phyloP scores from a whole-genome alignment of 768 basidiomycete genomes.

The Lactarius vividus region DNA sequence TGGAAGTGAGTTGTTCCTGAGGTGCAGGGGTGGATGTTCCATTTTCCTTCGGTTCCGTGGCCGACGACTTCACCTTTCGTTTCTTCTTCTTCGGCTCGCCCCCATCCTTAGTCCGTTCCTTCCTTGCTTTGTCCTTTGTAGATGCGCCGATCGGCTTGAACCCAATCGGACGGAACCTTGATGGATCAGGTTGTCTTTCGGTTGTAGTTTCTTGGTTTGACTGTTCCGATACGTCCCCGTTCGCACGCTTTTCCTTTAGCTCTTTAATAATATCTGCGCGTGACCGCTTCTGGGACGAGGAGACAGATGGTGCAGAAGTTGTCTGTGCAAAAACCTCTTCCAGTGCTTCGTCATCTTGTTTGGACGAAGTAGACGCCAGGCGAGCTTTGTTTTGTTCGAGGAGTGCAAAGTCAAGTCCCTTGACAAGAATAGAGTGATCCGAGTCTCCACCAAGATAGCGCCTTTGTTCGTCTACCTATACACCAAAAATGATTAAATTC shows the following conservation, averaged over 20 bases:
- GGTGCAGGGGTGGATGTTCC: constrained; percentile 15
- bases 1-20: constrained; percentile 2
- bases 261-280: constrained; percentile 74
- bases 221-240: constrained; percentile 22
- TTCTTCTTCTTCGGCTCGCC: constrained; percentile 60
- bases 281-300: constrained; percentile 61
- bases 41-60: constrained; percentile 16
- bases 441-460: constrained; percentile 82
- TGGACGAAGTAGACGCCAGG: constrained; percentile 40
- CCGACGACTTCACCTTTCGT: constrained; percentile 40
- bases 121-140: constrained; percentile 41
- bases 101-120: constrained; percentile 48
- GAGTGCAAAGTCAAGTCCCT: constrained; percentile 84
- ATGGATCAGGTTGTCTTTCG: constrained; percentile 35
- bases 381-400: constrained; percentile 82
- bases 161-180: constrained; percentile 53
- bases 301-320: constrained; percentile 32
- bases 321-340: constrained; percentile 68
- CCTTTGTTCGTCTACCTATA: constrained; percentile 71
- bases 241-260: constrained; percentile 60
- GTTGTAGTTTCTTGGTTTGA: constrained; percentile 35
- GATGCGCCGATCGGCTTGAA: constrained; percentile 58
- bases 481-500: neutral
- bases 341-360: constrained; percentile 75
- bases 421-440: constrained; percentile 82